phyloP scores from a whole-genome alignment of 257 asterid species.

The Nicotiana tomentosiformis region DNA sequence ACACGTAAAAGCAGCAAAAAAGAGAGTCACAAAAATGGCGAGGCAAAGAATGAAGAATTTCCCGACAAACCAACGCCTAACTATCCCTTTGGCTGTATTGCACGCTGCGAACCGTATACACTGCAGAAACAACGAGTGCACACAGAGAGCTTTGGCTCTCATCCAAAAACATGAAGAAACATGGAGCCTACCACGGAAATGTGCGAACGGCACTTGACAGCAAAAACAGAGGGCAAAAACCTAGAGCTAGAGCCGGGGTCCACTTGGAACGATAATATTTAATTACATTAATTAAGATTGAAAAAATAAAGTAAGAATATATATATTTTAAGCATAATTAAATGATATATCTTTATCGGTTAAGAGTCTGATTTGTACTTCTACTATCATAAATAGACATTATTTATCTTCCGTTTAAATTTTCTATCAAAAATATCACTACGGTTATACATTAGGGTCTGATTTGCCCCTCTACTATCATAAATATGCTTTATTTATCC shows the following conservation, averaged over 20 bases:
- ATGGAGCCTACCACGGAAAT: neutral
- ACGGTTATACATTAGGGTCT: too few relatives aligned
- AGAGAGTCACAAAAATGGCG: neutral
- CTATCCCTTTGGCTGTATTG: neutral
- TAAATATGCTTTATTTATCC: too few relatives aligned
- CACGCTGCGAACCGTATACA: neutral
- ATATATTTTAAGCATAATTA: too few relatives aligned
- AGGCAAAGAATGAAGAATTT: neutral
- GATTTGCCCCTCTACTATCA: too few relatives aligned
- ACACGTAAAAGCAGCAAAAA: neutral
- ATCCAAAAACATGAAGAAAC: neutral
- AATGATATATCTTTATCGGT: too few relatives aligned
- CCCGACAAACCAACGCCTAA: neutral
- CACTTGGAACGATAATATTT: neutral
- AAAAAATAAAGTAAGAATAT: too few relatives aligned
- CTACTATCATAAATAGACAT: too few relatives aligned
- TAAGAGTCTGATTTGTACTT: too few relatives aligned
- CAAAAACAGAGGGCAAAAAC: neutral
- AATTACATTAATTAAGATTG: too few relatives aligned
- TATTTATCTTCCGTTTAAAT: too few relatives aligned
- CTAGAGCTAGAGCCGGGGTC: neutral
- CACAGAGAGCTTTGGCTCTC: neutral
- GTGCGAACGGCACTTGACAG: neutral
- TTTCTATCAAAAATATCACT: too few relatives aligned
- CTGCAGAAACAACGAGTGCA: neutral